Percentiles rank a stretch among this genome's conserved stretches.
phyloP scores from a whole-genome alignment of 805 yeast species.

The Saccharomycopsis lassenensis region DNA sequence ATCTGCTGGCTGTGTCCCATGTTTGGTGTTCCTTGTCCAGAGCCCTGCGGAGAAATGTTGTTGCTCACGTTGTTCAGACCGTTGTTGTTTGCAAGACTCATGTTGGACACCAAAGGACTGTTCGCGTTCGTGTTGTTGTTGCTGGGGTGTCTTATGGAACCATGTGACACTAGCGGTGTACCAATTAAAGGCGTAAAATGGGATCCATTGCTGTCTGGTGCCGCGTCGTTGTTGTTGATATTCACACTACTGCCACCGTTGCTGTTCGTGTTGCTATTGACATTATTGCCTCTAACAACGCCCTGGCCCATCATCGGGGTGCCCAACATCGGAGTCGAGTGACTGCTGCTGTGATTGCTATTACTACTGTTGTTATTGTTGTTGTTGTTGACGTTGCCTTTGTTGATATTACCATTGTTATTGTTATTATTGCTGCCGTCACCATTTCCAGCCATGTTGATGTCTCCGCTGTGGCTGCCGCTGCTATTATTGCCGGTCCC shows the following conservation, averaged over 20 bases:
- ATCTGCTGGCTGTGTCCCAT: conserved; percentile 11
- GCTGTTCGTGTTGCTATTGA: conserved; percentile 1
- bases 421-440: conserved; percentile 4
- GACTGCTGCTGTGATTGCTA: conserved; percentile 10
- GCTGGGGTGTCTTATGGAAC: too few relatives aligned
- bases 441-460: conserved; percentile 4
- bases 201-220: conserved; percentile 6
- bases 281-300: not conserved
- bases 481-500: conserved; percentile 1
- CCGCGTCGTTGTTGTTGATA: conserved; percentile 5
- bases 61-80: conserved; percentile 5
- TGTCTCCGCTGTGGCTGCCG: conserved; percentile 9
- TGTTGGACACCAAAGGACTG: conserved; percentile 11
- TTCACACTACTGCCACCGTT: too few relatives aligned
- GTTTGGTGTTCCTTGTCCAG: conserved; percentile 10
- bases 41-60: conserved; percentile 4
- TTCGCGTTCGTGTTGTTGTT: conserved; percentile 7
- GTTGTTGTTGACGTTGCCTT: conserved; percentile 9
- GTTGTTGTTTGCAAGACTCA: not conserved
- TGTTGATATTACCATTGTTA: conserved; percentile 8
- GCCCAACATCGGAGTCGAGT: too few relatives aligned
- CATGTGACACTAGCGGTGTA: conserved; percentile 7
- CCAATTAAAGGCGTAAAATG: conserved; percentile 13
- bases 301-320: too few relatives aligned
- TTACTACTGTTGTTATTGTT: conserved; percentile 17